Conservation (phyloP, 2,329 filamentous ascomycete species). For the Monilinia fructicola region DNA sequence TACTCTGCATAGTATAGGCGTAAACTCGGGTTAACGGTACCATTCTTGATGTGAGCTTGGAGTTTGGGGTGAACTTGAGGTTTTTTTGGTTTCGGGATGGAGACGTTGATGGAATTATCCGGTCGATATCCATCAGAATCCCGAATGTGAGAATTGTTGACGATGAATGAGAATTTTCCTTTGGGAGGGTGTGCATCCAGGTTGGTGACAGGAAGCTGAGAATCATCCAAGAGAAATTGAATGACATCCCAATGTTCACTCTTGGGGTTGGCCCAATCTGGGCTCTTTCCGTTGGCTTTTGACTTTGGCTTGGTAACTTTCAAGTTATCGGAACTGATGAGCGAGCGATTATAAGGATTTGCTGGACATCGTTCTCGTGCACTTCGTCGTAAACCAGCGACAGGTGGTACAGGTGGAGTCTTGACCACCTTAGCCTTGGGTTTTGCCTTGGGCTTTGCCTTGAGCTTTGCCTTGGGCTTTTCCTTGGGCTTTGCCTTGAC, state of each 20-base stretch:
- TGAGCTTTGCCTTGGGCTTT: too few relatives aligned
- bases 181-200: conserved; percentile 17
- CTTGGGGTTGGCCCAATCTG: conserved; percentile 31
- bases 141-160: background rate
- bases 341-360: background rate
- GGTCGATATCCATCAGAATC: conserved; percentile 13
- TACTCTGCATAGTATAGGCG: conserved; percentile 29
- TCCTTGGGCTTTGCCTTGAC: conserved; percentile 1
- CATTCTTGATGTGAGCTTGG: conserved; percentile 29
- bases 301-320: background rate
- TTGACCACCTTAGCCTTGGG: background rate
- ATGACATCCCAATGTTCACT: conserved; percentile 30
- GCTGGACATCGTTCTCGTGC: conserved; percentile 3
- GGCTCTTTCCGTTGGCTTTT: background rate
- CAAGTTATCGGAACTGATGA: background rate
- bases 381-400: conserved; percentile 9
- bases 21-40: conserved; percentile 26
- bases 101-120: background rate
- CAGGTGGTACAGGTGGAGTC: background rate
- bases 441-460: conserved; percentile 1
- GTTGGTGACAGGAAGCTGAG: background rate
- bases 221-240: conserved; percentile 27
- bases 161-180: conserved; percentile 5
- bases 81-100: background rate
- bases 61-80: conserved; percentile 33